Conservation (phyloP, 495 filamentous ascomycete genomes). For the Podospora pseudocomata region DNA sequence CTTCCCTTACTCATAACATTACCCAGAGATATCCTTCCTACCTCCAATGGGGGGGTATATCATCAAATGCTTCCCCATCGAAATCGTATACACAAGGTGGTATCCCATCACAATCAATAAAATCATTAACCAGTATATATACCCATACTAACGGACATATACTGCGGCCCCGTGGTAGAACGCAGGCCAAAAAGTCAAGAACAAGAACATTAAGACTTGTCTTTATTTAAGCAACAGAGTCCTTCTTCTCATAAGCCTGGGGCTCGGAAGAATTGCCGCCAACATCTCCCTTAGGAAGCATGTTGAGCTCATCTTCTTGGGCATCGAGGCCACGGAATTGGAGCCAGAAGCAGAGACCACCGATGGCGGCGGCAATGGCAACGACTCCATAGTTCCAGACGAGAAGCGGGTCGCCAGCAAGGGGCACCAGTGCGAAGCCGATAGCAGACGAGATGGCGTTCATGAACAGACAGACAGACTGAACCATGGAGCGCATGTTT, state of each 20-base stretch:
- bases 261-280: conserved; percentile 2
- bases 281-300: conserved; percentile 33
- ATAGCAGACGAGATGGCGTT: conserved; percentile 66
- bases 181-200: neutral
- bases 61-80: neutral
- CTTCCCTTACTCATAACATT: neutral
- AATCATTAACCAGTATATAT: neutral
- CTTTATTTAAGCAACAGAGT: neutral
- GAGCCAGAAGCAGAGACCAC: conserved; percentile 60
- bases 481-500: conserved; percentile 72
- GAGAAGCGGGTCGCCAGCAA: conserved; percentile 66
- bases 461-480: conserved; percentile 64
- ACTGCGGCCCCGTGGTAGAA: neutral
- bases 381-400: conserved; percentile 60
- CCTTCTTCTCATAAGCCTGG: conserved; percentile 2
- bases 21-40: neutral
- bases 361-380: conserved; percentile 58
- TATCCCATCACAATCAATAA: neutral
- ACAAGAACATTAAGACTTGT: neutral
- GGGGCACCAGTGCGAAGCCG: conserved; percentile 61
- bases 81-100: neutral
- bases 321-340: conserved; percentile 56
- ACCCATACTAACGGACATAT: neutral
- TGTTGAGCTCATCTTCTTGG: conserved; percentile 65
- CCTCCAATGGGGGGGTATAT: neutral